phyloP scores from a whole-genome alignment of 345 rosid genomes.

The Salix exigua region DNA sequence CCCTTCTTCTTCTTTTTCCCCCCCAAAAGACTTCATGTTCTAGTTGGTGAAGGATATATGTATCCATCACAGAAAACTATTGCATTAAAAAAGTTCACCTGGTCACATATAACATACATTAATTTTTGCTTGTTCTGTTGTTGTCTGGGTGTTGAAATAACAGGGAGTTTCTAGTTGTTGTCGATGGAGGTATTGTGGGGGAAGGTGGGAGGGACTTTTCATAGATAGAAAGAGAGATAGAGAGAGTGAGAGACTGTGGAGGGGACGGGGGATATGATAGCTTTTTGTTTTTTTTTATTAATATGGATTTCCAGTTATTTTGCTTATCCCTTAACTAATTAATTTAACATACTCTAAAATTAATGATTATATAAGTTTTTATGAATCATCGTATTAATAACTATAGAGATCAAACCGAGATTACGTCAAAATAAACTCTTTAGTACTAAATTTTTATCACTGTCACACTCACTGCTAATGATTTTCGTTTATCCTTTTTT shows the following conservation, averaged over 20 bases:
- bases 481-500: background rate
- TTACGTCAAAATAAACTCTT: no score
- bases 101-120: background rate
- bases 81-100: background rate
- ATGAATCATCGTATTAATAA: accelerated
- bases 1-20: background rate
- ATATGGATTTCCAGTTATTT: no score
- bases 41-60: background rate
- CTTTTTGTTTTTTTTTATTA: background rate
- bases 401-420: no score
- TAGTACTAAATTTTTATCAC: no score
- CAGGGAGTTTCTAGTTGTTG: background rate
- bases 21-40: background rate
- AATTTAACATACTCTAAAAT: no score
- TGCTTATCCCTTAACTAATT: no score
- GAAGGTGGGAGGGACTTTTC: slow-evolving; percentile 53
- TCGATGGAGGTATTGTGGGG: slow-evolving; percentile 47
- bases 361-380: no score
- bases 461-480: no score
- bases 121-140: background rate
- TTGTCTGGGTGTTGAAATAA: background rate
- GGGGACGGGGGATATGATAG: slow-evolving; percentile 1
- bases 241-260: slow-evolving; percentile 14
- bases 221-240: background rate
- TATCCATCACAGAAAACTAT: background rate